Percentiles rank a stretch among this genome's conserved stretches.
Conservation (phyloP, 2,329 filamentous ascomycete species). For the Aspergillus ibericus region DNA sequence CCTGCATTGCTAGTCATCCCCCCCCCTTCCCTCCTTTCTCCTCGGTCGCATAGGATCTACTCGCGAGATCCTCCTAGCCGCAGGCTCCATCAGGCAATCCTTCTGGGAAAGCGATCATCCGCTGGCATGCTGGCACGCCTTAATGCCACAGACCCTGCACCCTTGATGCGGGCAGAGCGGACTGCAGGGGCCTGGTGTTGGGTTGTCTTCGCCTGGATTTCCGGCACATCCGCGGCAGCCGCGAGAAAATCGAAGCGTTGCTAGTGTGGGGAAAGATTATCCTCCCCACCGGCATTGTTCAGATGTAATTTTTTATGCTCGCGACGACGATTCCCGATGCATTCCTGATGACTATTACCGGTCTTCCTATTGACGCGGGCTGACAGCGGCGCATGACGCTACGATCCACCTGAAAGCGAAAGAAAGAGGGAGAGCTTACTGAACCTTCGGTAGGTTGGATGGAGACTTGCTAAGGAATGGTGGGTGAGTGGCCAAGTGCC, state of each 20-base stretch:
- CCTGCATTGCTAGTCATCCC: background rate
- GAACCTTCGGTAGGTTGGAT: background rate
- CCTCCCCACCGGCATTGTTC: background rate
- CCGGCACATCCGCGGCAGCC: conserved; percentile 17
- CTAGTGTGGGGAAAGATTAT: background rate
- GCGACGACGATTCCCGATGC: background rate
- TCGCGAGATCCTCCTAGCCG: background rate
- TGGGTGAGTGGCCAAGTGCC: background rate
- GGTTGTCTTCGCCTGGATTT: background rate
- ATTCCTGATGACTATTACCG: background rate
- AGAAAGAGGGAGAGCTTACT: background rate
- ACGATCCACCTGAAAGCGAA: background rate
- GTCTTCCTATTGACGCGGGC: background rate
- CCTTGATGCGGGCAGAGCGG: background rate
- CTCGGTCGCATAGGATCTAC: background rate
- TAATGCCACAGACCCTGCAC: background rate
- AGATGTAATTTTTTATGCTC: background rate
- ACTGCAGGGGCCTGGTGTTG: background rate
- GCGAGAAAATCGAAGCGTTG: conserved; percentile 8
- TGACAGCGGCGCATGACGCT: background rate
- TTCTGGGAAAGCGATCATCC: background rate
- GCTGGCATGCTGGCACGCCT: background rate
- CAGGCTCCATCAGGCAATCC: background rate
- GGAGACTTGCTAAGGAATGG: background rate
- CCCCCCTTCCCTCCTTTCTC: background rate